Evolutionary conservation across 2,329 filamentous ascomycete genomes (phyloP), one percentile per base, ranked within the genome.

Genomic region (Bipolaris oryzae): DNA sequence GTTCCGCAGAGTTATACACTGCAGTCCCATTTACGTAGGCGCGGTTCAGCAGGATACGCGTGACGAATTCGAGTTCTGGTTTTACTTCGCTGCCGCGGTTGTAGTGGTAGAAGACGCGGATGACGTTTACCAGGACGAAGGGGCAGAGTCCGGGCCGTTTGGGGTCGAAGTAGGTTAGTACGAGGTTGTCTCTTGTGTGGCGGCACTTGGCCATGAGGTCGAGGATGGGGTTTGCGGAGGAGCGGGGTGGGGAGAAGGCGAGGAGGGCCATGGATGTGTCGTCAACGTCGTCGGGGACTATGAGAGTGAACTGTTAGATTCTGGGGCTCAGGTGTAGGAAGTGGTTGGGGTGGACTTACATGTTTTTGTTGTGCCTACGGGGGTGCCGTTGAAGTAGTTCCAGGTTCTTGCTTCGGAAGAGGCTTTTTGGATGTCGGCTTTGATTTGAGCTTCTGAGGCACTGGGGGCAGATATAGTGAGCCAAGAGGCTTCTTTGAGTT

Each of bases 161-260:
- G 10, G 45, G 50, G 54, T 70, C 67, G 39, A 74, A 75, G 58
- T 77, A 77, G 2, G 65, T 69, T 67, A 76, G 50, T 74, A 79
- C 68, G 70, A 75, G 46, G 69, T 71, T 53, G 76, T 81, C 53
- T 64, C 25, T 46, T 6, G 66, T 25, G 79, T 78, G 42, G 70
- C 78, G 53, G 79, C 81, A 62, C 69, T 73, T 47, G 9, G 54
- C 42, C 20, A 66, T 58, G 7, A n/a, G 31, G 20, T 62, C 56
- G 7, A 67, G 55, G 7, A 64, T 21, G 9, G 39, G 28, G 9
- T 58, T 44, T 7, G 53, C 54, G 9, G 43, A 47, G 3, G 41
- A 18, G 3, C 52, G 25, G 5, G 48, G 51, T 5, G 62, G 66
- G 5, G 54, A 61, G 35, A 76, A 63, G 3, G 65, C 59, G 16